Base-by-base conservation (phyloP, 768 basidiomycete genomes). In the Paxillus ammoniavirescens region DNA sequence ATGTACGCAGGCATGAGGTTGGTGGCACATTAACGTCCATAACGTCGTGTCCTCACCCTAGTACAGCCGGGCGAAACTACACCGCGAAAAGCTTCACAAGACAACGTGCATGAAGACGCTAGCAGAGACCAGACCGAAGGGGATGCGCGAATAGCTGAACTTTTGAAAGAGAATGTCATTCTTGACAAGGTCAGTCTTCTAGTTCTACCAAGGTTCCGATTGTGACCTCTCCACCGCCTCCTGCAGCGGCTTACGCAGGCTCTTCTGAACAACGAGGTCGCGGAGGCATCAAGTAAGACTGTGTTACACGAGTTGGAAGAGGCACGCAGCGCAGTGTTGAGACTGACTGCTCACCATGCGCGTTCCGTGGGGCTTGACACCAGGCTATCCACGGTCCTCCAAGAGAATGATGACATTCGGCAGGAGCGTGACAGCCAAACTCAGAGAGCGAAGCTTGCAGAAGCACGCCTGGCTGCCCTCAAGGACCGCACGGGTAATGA, bases 361-460 rank as follows among this genome's bases (percentile, higher is more conserved):
- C 83, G 86, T 46, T 81, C 86, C 14, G 75, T 84, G 14, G 88
- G 87, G 13, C 82, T 84, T 77, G 87, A 93, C 60, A 75, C 80
- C 8, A 82, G 82, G 10, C 68, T 94, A 30, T 78, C 80, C 12
- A 69, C 76, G 12, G 81, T 82, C n/a, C 73, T 84, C 49, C 85
- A 86, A 63, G 89, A 93, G 68, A 81, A 82, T 60, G 91, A 93
- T 38, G 93, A 95, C 65, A 78, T 89, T 70, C 86, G 82, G 55
- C 91, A 93, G 68, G 93, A 95, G 65, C 76, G 87, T 23, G 86
- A 91, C 51, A 77, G 77, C 48, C 89, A 91, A 58, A 71, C 78
- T 9, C 82, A 87, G 54, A 75, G 85, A 41, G 85, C 88, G 2
- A 76, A 81, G 40, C 63, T 82, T 33, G 87, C 90, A 8, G 93